Percentiles rank a stretch among this genome's conserved stretches.
Conservation (phyloP, 2,329 filamentous ascomycete genomes). For the Penicillium sp. region DNA sequence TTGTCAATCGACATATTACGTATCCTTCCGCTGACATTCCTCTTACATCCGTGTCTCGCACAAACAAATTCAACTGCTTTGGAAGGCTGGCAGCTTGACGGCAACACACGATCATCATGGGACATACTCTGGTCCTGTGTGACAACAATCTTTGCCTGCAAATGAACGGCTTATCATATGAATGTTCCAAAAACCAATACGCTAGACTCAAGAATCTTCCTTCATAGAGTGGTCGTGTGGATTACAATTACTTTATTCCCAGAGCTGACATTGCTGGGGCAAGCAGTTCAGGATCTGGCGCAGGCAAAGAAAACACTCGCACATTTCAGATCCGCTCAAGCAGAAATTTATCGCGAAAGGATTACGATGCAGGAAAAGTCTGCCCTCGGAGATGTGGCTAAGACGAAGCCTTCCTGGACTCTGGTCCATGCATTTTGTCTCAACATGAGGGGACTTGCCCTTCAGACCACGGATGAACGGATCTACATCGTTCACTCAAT, state of each 20-base stretch:
- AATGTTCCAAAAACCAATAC: slow-evolving; percentile 4
- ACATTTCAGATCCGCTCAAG: not conserved
- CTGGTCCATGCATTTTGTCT: not conserved
- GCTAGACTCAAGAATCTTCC: not conserved
- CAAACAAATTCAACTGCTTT: not conserved
- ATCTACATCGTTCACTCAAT: not conserved
- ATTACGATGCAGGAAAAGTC: too few relatives aligned
- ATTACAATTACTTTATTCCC: not conserved
- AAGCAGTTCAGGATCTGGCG: not conserved
- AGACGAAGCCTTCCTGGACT: not conserved
- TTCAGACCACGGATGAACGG: not conserved
- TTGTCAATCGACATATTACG: too few relatives aligned
- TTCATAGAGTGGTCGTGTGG: not conserved
- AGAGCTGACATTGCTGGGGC: not conserved
- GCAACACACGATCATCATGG: slow-evolving; percentile 13
- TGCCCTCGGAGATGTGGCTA: too few relatives aligned
- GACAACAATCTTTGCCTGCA: slow-evolving; percentile 18
- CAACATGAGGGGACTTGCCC: not conserved
- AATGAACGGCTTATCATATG: slow-evolving; percentile 17
- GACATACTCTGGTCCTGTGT: slow-evolving; percentile 19
- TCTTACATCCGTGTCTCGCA: too few relatives aligned
- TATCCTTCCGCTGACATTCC: too few relatives aligned
- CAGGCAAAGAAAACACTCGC: not conserved
- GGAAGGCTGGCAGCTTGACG: slow-evolving; percentile 2
- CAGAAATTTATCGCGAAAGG: not conserved